phyloP scores from a whole-genome alignment of 495 filamentous ascomycete genomes.

The Parathielavia appendiculata region DNA sequence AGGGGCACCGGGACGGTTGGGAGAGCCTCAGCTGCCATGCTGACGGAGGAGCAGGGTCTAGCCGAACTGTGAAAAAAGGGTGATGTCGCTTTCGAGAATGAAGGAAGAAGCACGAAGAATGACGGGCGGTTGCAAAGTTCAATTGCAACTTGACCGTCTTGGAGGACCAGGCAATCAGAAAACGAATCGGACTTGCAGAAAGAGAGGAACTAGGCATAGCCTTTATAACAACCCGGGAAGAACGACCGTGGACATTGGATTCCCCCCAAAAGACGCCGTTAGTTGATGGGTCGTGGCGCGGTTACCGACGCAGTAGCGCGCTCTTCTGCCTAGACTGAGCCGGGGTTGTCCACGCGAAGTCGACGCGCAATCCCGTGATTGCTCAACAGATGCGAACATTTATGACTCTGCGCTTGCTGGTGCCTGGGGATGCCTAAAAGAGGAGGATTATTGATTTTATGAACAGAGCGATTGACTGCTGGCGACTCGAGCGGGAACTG shows the following conservation, averaged over 20 bases:
- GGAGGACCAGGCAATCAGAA: neutral
- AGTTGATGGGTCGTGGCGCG: conserved; percentile 2
- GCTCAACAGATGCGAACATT: neutral
- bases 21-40: conserved; percentile 34
- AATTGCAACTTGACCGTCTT: neutral
- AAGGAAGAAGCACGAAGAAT: neutral
- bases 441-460: too few species aligned
- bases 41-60: conserved; percentile 6
- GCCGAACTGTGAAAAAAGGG: neutral
- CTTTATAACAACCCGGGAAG: too few species aligned
- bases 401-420: conserved; percentile 3
- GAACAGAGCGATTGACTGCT: neutral
- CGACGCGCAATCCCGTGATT: conserved; percentile 24
- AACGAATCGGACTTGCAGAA: neutral
- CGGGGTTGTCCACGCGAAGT: conserved; percentile 12
- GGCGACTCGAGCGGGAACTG: too few species aligned
- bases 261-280: too few species aligned
- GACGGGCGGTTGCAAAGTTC: neutral
- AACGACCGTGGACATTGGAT: too few species aligned
- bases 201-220: too few species aligned
- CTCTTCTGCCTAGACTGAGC: conserved; percentile 20
- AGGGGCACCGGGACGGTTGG: conserved; percentile 44
- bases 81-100: too few species aligned
- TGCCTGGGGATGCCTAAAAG: conserved; percentile 13
- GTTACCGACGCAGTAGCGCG: neutral